A percentile compares a stretch with the other conserved stretches of the same genome.
These are phyloP conservation scores for Prosopis cineraria DNA, from an alignment of 306 rosid genomes.

Conservation along the genomic window DNA sequence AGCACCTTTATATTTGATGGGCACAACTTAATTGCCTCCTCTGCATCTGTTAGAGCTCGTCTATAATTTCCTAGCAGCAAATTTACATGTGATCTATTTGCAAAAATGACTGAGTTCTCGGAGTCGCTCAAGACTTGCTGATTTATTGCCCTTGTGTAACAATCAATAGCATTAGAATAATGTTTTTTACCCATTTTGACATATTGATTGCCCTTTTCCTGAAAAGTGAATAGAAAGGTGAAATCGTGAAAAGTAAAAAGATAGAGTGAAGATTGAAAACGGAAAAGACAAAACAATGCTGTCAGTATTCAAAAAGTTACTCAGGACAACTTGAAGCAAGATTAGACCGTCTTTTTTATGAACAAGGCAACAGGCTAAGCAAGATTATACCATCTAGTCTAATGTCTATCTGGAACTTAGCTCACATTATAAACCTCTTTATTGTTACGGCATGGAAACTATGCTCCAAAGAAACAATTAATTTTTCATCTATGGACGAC, in stretches of 20 bases:
- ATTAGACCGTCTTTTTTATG: not conserved
- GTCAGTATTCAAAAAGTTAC: not conserved
- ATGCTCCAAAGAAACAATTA: not conserved
- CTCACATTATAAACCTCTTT: not conserved
- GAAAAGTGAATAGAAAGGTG: conserved; percentile 21
- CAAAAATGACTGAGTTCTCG: conserved; percentile 62
- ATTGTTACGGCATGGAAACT: not conserved
- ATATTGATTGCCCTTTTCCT: conserved; percentile 88
- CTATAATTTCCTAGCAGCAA: conserved; percentile 80
- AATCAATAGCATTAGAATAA: conserved; percentile 83
- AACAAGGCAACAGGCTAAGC: not conserved
- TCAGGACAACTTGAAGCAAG: conserved; percentile 5
- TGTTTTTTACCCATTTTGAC: conserved; percentile 83
- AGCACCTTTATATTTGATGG: conserved; percentile 78
- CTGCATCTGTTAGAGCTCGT: conserved; percentile 79
- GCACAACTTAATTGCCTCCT: conserved; percentile 67
- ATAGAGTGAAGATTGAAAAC: not conserved
- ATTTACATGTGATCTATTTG: conserved; percentile 89
- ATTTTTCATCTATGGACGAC: not conserved
- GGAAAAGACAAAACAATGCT: not conserved
- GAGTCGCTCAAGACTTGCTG: conserved; percentile 67
- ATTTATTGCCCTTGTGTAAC: conserved; percentile 82
- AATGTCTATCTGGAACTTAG: not conserved
- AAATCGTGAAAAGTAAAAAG: conserved; percentile 22
- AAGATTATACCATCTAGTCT: conserved; percentile 14